These are phyloP conservation scores for Metschnikowia drakensbergensis DNA, from an alignment of 805 yeast genomes.

Conservation along the genomic window DNA sequence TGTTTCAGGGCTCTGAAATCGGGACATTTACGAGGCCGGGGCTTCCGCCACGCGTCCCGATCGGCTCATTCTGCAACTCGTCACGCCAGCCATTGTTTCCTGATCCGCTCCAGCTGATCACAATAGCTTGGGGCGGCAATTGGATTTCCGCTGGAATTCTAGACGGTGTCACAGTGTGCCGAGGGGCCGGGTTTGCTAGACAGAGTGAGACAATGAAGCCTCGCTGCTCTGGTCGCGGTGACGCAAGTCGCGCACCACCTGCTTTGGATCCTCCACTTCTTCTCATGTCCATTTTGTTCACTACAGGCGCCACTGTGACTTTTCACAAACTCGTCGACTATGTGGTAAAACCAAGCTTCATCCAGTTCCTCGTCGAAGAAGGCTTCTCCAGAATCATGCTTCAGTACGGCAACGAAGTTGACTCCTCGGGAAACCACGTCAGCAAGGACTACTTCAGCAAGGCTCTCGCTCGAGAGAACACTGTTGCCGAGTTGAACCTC, in stretches of 20 bases:
- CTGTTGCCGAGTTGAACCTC: conserved; percentile 13
- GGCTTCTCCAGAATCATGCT: conserved; percentile 33
- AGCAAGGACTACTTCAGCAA: conserved; percentile 24
- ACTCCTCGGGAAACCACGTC: conserved; percentile 15
- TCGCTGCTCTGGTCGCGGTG: too few species aligned
- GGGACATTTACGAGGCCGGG: too few species aligned
- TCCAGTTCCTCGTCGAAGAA: conserved; percentile 26
- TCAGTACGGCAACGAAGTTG: conserved; percentile 35
- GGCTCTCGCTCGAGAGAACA: conserved; percentile 13
- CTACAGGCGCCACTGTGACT: conserved; percentile 91
- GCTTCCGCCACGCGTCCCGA: too few species aligned
- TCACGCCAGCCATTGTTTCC: too few species aligned
- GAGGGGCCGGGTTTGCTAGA: too few species aligned
- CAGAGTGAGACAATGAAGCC: not conserved
- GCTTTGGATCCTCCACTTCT: not conserved
- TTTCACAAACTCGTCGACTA: conserved; percentile 56
- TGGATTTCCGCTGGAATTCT: too few species aligned
- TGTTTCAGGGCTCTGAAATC: not conserved
- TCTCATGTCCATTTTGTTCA: conserved; percentile 44
- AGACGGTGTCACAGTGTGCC: too few species aligned
- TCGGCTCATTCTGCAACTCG: too few species aligned
- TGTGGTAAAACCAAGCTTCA: conserved; percentile 33
- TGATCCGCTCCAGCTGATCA: too few species aligned
- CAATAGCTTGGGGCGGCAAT: too few species aligned
- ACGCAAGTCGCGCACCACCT: not conserved